phyloP scores from a whole-genome alignment of 2,329 filamentous ascomycete species.

The Aspergillus floridensis region DNA sequence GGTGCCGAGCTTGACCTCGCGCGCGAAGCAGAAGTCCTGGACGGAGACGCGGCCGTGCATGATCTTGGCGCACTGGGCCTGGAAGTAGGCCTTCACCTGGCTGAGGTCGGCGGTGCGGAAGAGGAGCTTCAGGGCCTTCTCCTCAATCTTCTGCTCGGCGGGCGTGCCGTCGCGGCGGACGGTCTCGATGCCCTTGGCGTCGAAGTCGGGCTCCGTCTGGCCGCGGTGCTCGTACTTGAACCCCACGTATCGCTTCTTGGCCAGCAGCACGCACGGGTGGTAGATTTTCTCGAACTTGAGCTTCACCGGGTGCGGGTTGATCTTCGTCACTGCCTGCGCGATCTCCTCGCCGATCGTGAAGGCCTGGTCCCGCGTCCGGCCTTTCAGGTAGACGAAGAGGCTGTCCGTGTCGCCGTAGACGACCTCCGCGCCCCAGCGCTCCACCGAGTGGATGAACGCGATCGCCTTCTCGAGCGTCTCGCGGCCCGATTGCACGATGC shows the following conservation, averaged over 20 bases:
- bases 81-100: conserved; percentile 85
- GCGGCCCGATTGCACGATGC: conserved; percentile 91
- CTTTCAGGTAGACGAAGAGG: conserved; percentile 84
- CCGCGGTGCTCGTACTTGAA: conserved; percentile 86
- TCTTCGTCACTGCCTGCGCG: conserved; percentile 76
- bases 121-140: conserved; percentile 81
- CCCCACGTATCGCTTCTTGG: conserved; percentile 97
- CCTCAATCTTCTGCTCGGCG: conserved; percentile 94
- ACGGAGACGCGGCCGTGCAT: conserved; percentile 84
- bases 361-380: conserved; percentile 80
- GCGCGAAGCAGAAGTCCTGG: conserved; percentile 94
- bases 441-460: conserved; percentile 82
- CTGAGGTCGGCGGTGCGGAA: conserved; percentile 89
- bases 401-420: conserved; percentile 98
- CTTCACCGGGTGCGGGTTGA: conserved; percentile 88
- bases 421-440: conserved; percentile 89
- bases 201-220: conserved; percentile 81
- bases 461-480: conserved; percentile 95
- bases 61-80: conserved; percentile 85
- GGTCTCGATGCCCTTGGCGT: conserved; percentile 98
- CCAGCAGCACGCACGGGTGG: conserved; percentile 86
- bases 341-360: conserved; percentile 94
- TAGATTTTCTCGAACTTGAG: conserved; percentile 99
- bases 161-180: conserved; percentile 92
- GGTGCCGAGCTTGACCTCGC: conserved; percentile 83